phyloP scores from a whole-genome alignment of 345 rosid species.

The Triadica sebifera region DNA sequence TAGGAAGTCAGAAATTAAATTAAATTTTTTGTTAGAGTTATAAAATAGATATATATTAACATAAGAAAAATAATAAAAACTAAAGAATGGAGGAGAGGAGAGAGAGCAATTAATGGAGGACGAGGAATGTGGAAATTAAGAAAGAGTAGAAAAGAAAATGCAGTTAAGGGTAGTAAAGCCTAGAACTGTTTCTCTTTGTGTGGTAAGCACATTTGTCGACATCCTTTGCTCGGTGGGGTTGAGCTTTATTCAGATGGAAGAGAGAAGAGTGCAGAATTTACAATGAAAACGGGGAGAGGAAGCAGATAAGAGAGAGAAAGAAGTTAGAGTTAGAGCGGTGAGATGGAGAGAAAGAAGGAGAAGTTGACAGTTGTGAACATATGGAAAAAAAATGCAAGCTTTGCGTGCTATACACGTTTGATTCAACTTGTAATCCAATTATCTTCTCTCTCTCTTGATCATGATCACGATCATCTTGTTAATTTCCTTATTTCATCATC shows the following conservation, averaged over 20 bases:
- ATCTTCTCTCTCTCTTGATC: slow-evolving; percentile 6
- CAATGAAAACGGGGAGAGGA: neutral
- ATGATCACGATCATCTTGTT: neutral
- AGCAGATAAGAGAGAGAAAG: slow-evolving; percentile 11
- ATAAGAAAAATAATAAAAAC: neutral
- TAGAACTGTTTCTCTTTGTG: neutral
- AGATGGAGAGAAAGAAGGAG: slow-evolving; percentile 27
- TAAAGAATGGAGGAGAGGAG: neutral
- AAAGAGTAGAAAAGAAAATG: neutral
- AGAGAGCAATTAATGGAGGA: slow-evolving; percentile 23
- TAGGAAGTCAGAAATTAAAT: too few relatives aligned
- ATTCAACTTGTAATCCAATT: slow-evolving; percentile 20
- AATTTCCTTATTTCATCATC: neutral
- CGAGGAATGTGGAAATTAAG: slow-evolving; percentile 19
- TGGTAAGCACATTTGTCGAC: slow-evolving; percentile 13
- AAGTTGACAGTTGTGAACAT: slow-evolving; percentile 36
- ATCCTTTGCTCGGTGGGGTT: slow-evolving; percentile 1
- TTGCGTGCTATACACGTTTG: slow-evolving; percentile 60
- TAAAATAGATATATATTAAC: neutral
- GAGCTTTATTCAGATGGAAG: slow-evolving; percentile 12
- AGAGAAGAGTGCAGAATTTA: slow-evolving; percentile 7
- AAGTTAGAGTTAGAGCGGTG: slow-evolving; percentile 8
- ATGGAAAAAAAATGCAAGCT: slow-evolving; percentile 17
- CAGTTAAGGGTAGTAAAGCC: neutral
- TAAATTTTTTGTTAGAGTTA: too few relatives aligned